Base-by-base conservation (phyloP, 495 filamentous ascomycete genomes). In the Barbatosphaeria neglecta region DNA sequence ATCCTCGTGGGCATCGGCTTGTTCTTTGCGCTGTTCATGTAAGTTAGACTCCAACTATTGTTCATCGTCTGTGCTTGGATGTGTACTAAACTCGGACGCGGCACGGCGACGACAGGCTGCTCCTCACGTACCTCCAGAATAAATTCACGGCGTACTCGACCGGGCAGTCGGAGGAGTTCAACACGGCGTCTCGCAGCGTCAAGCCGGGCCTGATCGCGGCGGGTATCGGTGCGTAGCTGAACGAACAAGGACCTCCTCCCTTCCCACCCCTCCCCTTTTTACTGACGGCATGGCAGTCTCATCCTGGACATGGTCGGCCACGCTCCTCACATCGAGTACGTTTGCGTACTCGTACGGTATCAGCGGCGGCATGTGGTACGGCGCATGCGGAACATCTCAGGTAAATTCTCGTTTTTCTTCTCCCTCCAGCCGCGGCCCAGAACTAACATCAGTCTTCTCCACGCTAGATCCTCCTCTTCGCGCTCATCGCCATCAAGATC, bases 1-100 rank as follows among this genome's bases (percentile, higher is more conserved):
- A 66, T 74, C 44, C 68, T 75, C 13, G 67, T 73, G 25, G 71
- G 71, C 37, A 70, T 75, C 35, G 71, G 71, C 7, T 64, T 60
- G 25, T 50, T 71, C 40, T 73, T 70, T 48, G 43, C 43, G 9
- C 16, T 44, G 7, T 31, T 44, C 2, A 44, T 44, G 43, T 44
- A 10, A 44, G 43, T 24, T 5, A 13, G 24, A 1, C 16, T 3
- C 16, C 20, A 35, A 35, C 9, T n/a, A n/a, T n/a, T n/a, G n/a
- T n/a, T n/a, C 9, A n/a, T 3, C 31, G 16, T 8, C 3, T 10
- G 27, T 13, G 9, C 15, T 13, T 31, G 31, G 2, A 11, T n/a
- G 31, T 16, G 9, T 35, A 4, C 13, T 2, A 35, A 35, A n/a
- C n/a, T n/a, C n/a, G n/a, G n/a, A n/a, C n/a, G n/a, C n/a, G n/a